Conservation (phyloP, 139 green algal species). For the Zygnema circumcarinatum region DNA sequence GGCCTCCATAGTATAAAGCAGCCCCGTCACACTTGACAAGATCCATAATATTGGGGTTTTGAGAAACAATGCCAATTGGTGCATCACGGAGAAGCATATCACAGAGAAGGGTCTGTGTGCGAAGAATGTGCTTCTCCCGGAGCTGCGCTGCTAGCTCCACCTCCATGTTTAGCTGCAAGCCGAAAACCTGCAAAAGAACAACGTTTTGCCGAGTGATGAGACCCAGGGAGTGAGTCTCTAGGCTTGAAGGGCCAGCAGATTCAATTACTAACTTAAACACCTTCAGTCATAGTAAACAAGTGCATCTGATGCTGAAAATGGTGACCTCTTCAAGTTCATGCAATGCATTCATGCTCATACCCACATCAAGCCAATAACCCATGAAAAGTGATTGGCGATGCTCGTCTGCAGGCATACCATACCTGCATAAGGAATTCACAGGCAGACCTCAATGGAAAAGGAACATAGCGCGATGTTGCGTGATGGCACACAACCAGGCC, state of each 20-base stretch:
- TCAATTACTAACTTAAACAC: background rate
- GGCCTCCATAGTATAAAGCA: slow-evolving; percentile 49
- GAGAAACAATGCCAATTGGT: slow-evolving; percentile 60
- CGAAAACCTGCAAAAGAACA: slow-evolving; percentile 48
- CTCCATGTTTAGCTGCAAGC: slow-evolving; percentile 62
- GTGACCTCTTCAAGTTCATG: too few species aligned
- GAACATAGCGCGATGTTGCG: slow-evolving; percentile 48
- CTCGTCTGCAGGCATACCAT: too few species aligned
- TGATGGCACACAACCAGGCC: slow-evolving; percentile 63
- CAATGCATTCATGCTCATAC: too few species aligned
- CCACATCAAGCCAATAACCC: too few species aligned
- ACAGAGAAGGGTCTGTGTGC: slow-evolving; percentile 63
- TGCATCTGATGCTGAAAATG: too few species aligned
- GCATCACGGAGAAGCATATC: slow-evolving; percentile 63
- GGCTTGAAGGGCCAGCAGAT: background rate
- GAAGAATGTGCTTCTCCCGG: slow-evolving; percentile 61
- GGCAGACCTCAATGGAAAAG: slow-evolving; percentile 58
- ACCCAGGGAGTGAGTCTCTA: too few species aligned
- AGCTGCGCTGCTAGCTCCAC: slow-evolving; percentile 58
- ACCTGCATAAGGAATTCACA: slow-evolving; percentile 62
- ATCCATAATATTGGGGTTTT: slow-evolving; percentile 63
- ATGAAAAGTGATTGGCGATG: too few species aligned
- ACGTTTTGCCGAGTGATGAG: background rate
- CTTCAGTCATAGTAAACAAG: too few species aligned
- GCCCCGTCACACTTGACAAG: slow-evolving; percentile 61